Evolutionary conservation across 1,139 yeast genomes (phyloP).

Genomic region (Candida smagusa): DNA sequence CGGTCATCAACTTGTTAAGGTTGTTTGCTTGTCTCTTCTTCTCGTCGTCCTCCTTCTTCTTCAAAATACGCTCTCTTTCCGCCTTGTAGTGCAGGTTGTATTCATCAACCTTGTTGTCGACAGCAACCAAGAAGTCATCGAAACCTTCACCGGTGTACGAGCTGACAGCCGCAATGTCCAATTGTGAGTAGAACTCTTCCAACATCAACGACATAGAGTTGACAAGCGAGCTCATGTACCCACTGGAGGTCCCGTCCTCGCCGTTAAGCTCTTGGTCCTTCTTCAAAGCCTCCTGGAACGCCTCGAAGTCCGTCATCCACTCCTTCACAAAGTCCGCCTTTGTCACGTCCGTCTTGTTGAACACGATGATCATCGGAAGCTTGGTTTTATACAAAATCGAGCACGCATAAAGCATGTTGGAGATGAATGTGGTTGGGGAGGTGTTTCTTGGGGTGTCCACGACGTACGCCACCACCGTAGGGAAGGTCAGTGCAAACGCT

Average conservation of each 20-base stretch:
- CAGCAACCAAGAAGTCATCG: constrained; percentile 80
- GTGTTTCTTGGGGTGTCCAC: constrained; percentile 95
- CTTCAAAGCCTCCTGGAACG: constrained; percentile 76
- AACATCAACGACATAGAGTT: constrained; percentile 94
- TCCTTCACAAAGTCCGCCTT: constrained; percentile 85
- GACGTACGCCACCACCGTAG: constrained; percentile 92
- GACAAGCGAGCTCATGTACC: constrained; percentile 91
- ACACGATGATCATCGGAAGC: constrained; percentile 94
- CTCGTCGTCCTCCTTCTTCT: constrained; percentile 75
- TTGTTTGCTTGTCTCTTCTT: constrained; percentile 69
- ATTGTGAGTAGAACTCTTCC: constrained; percentile 91
- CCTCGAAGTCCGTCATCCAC: constrained; percentile 97
- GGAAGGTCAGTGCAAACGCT: constrained; percentile 93
- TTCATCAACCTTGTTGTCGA: constrained; percentile 85
- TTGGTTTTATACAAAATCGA: constrained; percentile 94
- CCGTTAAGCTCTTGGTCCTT: constrained; percentile 61
- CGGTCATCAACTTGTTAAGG: constrained; percentile 73
- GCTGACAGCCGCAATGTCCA: constrained; percentile 89
- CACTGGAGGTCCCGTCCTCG: constrained; percentile 72
- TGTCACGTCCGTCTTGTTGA: constrained; percentile 89
- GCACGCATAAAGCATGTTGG: constrained; percentile 97
- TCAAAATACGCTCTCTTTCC: constrained; percentile 79
- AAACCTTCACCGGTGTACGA: constrained; percentile 93
- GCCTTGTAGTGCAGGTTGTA: constrained; percentile 78
- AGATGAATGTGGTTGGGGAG: constrained; percentile 94